Evolutionary conservation across 768 basidiomycete genomes (phyloP).

Genomic region (Tephrocybe sp.): DNA sequence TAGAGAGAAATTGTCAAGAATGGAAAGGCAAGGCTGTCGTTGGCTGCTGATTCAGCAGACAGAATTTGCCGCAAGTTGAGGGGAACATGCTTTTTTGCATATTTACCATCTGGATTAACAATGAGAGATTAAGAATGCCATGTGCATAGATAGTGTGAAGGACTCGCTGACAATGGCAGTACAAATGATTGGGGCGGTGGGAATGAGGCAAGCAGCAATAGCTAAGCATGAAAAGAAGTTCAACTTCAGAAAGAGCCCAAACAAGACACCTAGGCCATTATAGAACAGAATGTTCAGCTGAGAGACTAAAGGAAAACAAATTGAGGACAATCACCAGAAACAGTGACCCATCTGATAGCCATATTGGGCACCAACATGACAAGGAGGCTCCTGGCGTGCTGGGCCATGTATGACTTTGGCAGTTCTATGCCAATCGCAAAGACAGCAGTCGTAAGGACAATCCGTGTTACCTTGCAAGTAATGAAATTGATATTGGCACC

Average conservation of each 20-base stretch:
- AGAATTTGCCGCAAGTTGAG: slow-evolving; percentile 76
- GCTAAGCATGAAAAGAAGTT: slow-evolving; percentile 75
- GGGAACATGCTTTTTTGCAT: slow-evolving; percentile 68
- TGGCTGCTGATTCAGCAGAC: slow-evolving; percentile 88
- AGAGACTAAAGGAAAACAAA: too few relatives aligned
- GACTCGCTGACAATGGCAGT: slow-evolving; percentile 71
- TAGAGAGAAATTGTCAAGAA: slow-evolving; percentile 87
- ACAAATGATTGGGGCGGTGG: slow-evolving; percentile 93
- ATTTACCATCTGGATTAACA: slow-evolving; percentile 56
- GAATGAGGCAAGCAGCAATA: slow-evolving; percentile 86
- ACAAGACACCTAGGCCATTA: slow-evolving; percentile 67
- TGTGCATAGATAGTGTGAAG: neutral
- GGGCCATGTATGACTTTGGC: slow-evolving; percentile 78
- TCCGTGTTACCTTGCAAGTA: slow-evolving; percentile 48
- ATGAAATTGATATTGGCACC: slow-evolving; percentile 39
- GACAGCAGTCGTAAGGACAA: slow-evolving; percentile 83
- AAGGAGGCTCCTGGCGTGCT: slow-evolving; percentile 71
- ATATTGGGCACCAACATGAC: slow-evolving; percentile 79
- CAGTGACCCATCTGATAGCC: slow-evolving; percentile 82
- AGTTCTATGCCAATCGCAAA: slow-evolving; percentile 96
- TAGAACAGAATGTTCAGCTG: too few relatives aligned
- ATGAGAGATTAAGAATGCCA: neutral
- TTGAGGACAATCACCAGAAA: slow-evolving; percentile 63
- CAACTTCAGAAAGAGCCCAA: slow-evolving; percentile 68
- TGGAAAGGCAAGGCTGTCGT: slow-evolving; percentile 94